Base-by-base conservation (phyloP, 1,284 basidiomycete genomes). In the Ganoderma boninense region DNA sequence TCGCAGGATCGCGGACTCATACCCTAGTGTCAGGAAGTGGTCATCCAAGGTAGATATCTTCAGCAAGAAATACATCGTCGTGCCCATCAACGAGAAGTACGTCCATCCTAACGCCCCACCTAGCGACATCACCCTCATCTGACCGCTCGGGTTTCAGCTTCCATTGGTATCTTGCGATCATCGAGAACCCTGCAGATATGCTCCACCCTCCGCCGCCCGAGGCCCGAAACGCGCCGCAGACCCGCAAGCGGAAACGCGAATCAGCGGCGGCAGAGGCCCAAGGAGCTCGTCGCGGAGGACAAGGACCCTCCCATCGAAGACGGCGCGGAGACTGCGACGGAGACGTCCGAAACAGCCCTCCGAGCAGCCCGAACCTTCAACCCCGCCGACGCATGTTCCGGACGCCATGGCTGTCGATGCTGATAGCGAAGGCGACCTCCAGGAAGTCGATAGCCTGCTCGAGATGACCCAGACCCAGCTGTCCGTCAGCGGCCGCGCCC, bases 101-200 rank as follows among this genome's bases (percentile, higher is more conserved):
- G 90, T 80, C 7, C 5, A 16, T 44, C 20, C 64, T 29, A 29
- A 6, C 7, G 14, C 49, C n/a, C 62, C 29, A 32, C 4, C 64
- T 52, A 5, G 56, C 44, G 43, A 72, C 67, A 62, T 61, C 2
- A 44, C 54, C 4, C 35, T 62, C 62, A 43, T 64, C 56, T 62
- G 10, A 62, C 14, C n/a, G 3, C n/a, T 26, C 40, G 68, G 69
- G 38, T 23, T 40, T n/a, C 73, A 97, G 96, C 76, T 83, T 96
- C 60, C 98, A 99, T 83, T 99, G 98, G 98, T 99, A 98, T 80
- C 87, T 99, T 29, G 97, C 95, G 8, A 90, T 99, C 73, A 97
- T 99, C 74, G 93, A 91, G 80, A 92, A 95, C 70, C 97, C 98
- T 0, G 89, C 88, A 64, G 82, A 89, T 74, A 83, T 88, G 44